These are phyloP conservation scores for Saccharum officinarum DNA, from an alignment of 176 grass and related monocot genomes.

Conservation along the genomic window DNA sequence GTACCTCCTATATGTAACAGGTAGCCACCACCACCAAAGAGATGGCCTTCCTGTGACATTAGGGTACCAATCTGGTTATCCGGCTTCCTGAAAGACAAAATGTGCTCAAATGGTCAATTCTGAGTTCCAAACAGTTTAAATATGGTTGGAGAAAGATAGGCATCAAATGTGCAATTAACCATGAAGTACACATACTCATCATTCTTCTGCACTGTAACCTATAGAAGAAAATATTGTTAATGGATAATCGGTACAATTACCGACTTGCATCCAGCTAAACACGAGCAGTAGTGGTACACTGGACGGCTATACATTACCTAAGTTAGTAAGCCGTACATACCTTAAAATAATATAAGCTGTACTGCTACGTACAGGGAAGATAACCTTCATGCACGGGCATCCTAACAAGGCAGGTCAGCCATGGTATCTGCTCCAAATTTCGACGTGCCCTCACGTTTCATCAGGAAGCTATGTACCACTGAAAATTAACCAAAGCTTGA, in stretches of 20 bases:
- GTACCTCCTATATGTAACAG: not conserved
- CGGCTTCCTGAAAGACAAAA: not conserved
- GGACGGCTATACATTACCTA: not conserved
- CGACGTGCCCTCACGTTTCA: slow-evolving; percentile 39
- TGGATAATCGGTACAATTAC: not conserved
- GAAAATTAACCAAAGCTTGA: slow-evolving; percentile 5
- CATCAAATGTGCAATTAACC: not conserved
- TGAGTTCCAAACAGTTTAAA: not conserved
- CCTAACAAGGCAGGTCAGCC: not conserved
- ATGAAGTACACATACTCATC: not conserved
- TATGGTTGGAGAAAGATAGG: not conserved
- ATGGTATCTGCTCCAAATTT: not conserved
- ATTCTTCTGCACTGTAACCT: not conserved
- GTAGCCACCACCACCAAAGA: not conserved
- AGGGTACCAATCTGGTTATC: not conserved
- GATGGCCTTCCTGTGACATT: not conserved
- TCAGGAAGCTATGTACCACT: not conserved
- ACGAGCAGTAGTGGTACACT: not conserved
- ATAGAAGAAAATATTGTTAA: not conserved
- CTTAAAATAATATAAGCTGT: slow-evolving; percentile 5
- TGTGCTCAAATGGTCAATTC: not conserved
- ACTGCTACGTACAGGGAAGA: slow-evolving; percentile 17
- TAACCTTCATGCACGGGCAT: not conserved
- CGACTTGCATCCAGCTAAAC: slow-evolving; percentile 14
- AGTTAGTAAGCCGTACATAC: not conserved